Conservation (phyloP, 371 early-diverging fungal species). For the Circinella umbellata region DNA sequence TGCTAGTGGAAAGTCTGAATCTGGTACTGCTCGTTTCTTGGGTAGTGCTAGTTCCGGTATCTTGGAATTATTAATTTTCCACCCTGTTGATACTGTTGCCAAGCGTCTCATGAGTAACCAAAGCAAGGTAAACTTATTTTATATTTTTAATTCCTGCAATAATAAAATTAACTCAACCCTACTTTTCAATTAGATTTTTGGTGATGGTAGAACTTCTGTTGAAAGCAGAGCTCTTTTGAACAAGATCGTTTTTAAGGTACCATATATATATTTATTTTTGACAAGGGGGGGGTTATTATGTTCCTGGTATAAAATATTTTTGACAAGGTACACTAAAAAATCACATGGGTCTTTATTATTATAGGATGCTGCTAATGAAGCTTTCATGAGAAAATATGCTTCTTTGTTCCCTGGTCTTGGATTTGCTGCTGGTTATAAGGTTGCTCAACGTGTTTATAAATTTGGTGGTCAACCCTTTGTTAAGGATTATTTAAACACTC, state of each 20-base stretch:
- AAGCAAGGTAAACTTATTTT: slow-evolving; percentile 60
- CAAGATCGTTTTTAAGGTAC: slow-evolving; percentile 83
- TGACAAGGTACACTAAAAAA: too few relatives aligned
- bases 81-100: slow-evolving; percentile 98
- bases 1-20: slow-evolving; percentile 72
- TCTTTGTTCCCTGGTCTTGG: slow-evolving; percentile 98
- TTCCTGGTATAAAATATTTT: too few relatives aligned
- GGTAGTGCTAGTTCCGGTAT: slow-evolving; percentile 94
- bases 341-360: not conserved
- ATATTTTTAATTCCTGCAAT: not conserved
- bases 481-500: slow-evolving; percentile 85
- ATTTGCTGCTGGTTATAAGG: slow-evolving; percentile 96
- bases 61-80: slow-evolving; percentile 94
- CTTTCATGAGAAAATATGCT: slow-evolving; percentile 81
- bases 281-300: not conserved
- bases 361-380: slow-evolving; percentile 79
- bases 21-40: slow-evolving; percentile 82
- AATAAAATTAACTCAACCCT: not conserved
- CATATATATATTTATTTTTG: not conserved
- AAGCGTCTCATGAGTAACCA: slow-evolving; percentile 98
- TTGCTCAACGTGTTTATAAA: slow-evolving; percentile 96
- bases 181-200: slow-evolving; percentile 58
- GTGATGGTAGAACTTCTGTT: slow-evolving; percentile 57
- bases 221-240: slow-evolving; percentile 68
- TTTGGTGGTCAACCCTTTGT: slow-evolving; percentile 98